Percentiles rank a stretch among this genome's conserved stretches.
Evolutionary conservation across 1,139 yeast species (phyloP).

Genomic region (Zygosaccharomyces sapae): DNA sequence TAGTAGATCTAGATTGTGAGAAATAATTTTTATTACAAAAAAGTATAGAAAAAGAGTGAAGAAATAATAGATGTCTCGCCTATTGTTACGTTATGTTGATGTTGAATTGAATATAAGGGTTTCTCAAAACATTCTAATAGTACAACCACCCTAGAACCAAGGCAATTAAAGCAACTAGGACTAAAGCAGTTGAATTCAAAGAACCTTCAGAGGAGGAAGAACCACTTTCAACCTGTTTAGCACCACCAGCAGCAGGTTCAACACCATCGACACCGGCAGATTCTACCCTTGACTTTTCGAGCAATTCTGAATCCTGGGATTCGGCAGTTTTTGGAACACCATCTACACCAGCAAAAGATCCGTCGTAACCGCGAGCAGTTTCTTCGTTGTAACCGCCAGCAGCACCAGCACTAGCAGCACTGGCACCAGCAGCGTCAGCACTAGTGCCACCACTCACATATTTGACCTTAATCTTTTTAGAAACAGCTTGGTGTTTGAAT

Average conservation of each 20-base stretch:
- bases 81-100: neutral
- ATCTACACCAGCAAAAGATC: conserved; percentile 6
- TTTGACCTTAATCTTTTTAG: conserved; percentile 75
- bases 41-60: neutral
- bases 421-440: neutral
- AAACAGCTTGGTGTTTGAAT: conserved; percentile 55
- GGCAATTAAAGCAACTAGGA: conserved; percentile 52
- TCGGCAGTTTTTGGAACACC: conserved; percentile 11
- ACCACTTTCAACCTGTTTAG: conserved; percentile 3
- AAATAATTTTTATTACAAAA: neutral
- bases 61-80: neutral
- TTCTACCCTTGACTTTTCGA: conserved; percentile 1
- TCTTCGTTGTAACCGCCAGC: conserved; percentile 4
- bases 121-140: conserved; percentile 35
- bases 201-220: conserved; percentile 34
- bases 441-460: conserved; percentile 39
- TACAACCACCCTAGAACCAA: conserved; percentile 60
- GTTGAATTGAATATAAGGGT: neutral
- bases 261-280: neutral
- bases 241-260: neutral
- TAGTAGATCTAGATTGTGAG: no score
- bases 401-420: no score
- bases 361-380: conserved; percentile 4
- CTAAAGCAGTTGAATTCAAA: conserved; percentile 48
- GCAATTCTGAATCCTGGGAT: conserved; percentile 6